Conservation (phyloP, 345 rosid species). For the Triadica sebifera region DNA sequence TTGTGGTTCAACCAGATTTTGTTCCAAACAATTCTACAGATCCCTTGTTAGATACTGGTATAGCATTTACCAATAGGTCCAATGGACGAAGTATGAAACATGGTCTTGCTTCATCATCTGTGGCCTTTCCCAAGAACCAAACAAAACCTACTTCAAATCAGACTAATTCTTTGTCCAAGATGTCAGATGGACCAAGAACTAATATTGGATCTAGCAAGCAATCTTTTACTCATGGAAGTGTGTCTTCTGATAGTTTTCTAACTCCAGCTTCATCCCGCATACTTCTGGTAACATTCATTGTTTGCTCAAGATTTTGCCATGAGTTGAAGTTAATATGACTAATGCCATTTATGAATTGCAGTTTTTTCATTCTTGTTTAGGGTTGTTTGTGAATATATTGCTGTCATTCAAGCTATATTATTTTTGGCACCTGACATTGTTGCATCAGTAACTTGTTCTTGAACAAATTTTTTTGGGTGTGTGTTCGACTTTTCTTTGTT, state of each 20-base stretch:
- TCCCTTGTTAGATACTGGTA: constrained; percentile 44
- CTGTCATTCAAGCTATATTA: background rate
- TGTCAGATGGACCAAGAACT: constrained; percentile 42
- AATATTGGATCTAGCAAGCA: constrained; percentile 48
- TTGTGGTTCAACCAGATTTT: constrained; percentile 54
- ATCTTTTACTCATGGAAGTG: constrained; percentile 36
- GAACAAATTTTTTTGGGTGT: constrained; percentile 1
- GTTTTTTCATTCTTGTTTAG: background rate
- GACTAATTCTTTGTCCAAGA: constrained; percentile 39
- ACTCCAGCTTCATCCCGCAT: constrained; percentile 34
- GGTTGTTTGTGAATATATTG: background rate
- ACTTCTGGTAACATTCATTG: constrained; percentile 47
- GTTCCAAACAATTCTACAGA: constrained; percentile 39
- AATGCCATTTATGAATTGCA: background rate
- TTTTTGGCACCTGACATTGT: background rate
- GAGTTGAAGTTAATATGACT: background rate
- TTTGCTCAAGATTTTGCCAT: background rate
- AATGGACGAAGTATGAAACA: constrained; percentile 51
- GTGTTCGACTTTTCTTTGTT: background rate
- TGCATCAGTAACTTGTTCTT: background rate
- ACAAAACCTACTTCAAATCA: constrained; percentile 44
- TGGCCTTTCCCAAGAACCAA: constrained; percentile 40
- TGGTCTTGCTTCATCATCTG: constrained; percentile 47
- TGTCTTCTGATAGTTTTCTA: constrained; percentile 37
- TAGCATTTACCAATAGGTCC: constrained; percentile 33